phyloP scores from a whole-genome alignment of 345 rosid genomes.

The Dipteronia dyeriana region DNA sequence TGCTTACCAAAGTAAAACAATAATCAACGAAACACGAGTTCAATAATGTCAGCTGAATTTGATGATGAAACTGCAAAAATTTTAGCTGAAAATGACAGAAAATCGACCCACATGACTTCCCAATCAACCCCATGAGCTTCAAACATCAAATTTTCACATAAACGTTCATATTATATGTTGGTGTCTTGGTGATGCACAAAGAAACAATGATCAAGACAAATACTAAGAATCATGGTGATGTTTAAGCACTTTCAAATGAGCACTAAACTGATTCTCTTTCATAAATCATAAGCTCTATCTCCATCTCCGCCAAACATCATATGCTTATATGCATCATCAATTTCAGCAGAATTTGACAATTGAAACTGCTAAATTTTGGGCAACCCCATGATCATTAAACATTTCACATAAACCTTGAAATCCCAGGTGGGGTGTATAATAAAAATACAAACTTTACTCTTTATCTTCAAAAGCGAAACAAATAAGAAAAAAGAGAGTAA shows the following conservation, averaged over 20 bases:
- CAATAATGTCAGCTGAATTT: background rate
- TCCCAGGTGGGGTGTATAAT: background rate
- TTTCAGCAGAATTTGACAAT: too few relatives aligned
- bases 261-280: too few relatives aligned
- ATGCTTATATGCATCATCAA: too few relatives aligned
- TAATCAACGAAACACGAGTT: background rate
- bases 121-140: background rate
- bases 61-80: background rate
- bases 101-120: background rate
- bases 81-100: background rate
- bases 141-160: background rate
- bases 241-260: too few relatives aligned
- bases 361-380: background rate
- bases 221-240: too few relatives aligned
- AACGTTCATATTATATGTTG: too few relatives aligned
- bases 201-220: too few relatives aligned
- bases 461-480: background rate
- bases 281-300: too few relatives aligned
- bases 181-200: too few relatives aligned
- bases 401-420: background rate
- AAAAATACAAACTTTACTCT: background rate
- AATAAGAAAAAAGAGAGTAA: constrained; percentile 11
- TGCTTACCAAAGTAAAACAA: background rate
- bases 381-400: background rate
- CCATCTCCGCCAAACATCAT: too few relatives aligned